Evolutionary conservation across 345 rosid species (phyloP).

Genomic region (Firmiana major): DNA sequence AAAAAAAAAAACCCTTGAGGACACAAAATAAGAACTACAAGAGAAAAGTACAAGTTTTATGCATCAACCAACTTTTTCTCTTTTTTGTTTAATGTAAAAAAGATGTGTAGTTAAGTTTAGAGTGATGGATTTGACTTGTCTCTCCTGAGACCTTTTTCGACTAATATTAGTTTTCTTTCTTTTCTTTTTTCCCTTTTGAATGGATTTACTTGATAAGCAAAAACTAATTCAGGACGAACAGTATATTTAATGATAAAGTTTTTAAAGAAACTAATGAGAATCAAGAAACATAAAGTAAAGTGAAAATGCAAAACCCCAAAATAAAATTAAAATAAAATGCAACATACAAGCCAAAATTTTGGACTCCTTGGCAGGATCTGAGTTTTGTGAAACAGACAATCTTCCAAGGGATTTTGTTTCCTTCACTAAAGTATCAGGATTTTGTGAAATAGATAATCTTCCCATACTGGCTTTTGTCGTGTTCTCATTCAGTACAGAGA

Average conservation of each 20-base stretch:
- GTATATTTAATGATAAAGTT: not conserved
- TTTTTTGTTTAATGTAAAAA: not conserved
- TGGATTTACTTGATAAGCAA: not conserved
- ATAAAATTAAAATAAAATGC: not conserved
- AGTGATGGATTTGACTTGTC: not conserved
- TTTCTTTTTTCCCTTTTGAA: not conserved
- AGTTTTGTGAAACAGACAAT: conserved; percentile 77
- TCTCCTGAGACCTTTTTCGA: not conserved
- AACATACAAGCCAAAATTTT: conserved; percentile 57
- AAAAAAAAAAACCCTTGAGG: not conserved
- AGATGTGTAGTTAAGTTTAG: not conserved
- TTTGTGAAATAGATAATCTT: conserved; percentile 52
- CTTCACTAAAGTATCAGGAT: conserved; percentile 49
- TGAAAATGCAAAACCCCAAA: not conserved
- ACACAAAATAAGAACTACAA: not conserved
- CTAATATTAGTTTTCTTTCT: not conserved
- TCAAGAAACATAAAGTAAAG: not conserved
- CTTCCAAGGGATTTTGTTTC: conserved; percentile 82
- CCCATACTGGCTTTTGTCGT: conserved; percentile 47
- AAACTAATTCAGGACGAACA: not conserved
- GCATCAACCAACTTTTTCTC: not conserved
- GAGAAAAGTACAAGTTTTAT: not conserved
- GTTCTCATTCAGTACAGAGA: conserved; percentile 54
- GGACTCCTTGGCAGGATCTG: conserved; percentile 69
- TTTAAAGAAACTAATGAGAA: not conserved